Conservation (phyloP, 2,329 filamentous ascomycete genomes). For the Neurospora crassa region DNA sequence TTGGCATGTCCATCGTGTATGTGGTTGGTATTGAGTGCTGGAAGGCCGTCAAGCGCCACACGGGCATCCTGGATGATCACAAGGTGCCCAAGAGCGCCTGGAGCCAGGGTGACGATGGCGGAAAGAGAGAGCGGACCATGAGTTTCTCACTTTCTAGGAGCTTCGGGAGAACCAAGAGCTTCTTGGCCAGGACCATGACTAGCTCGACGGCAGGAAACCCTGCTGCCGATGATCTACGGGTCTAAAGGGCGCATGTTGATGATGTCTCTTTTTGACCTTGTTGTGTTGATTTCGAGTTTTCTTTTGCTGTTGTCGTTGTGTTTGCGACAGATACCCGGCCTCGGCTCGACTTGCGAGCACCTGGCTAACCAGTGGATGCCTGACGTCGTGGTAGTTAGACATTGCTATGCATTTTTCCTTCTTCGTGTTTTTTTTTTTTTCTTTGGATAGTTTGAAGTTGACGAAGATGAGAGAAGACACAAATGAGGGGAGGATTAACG, state of each 20-base stretch:
- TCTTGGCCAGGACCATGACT: conserved; percentile 10
- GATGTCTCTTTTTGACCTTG: neutral
- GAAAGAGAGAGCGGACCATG: conserved; percentile 35
- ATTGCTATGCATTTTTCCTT: neutral
- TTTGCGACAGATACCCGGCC: neutral
- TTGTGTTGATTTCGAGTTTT: neutral
- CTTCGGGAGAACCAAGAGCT: conserved; percentile 21
- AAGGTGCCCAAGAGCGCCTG: conserved; percentile 40
- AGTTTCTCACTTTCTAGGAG: conserved; percentile 42
- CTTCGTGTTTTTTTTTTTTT: neutral
- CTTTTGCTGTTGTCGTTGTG: neutral
- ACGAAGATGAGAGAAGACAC: neutral
- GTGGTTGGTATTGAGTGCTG: conserved; percentile 60
- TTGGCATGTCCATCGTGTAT: conserved; percentile 55
- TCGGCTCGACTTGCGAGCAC: neutral
- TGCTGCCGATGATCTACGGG: neutral
- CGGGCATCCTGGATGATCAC: conserved; percentile 41
- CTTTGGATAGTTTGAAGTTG: neutral
- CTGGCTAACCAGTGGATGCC: neutral
- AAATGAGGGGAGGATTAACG: neutral
- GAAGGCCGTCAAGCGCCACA: conserved; percentile 58
- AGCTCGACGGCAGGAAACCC: conserved; percentile 2
- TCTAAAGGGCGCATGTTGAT: neutral
- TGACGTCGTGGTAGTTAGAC: neutral
- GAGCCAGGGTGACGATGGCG: conserved; percentile 41